Conservation (phyloP, 139 green algal genomes). For the Chlorella sorokiniana region DNA sequence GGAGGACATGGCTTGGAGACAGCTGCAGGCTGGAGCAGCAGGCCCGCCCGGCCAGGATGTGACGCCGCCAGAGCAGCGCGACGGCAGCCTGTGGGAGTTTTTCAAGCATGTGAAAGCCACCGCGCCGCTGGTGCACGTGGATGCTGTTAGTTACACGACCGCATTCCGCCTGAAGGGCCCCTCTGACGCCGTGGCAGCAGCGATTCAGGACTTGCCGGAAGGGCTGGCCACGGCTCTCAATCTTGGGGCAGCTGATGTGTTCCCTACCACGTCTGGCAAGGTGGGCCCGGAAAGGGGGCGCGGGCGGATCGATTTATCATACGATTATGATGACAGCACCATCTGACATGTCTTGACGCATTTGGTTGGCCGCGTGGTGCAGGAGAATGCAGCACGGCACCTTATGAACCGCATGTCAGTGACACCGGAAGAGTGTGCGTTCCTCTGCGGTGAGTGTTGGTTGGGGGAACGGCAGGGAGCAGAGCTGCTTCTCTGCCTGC, state of each 20-base stretch:
- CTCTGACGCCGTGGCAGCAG: slow-evolving; percentile 3
- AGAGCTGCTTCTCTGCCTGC: background rate
- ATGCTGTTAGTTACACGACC: slow-evolving; percentile 74
- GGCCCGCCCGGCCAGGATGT: slow-evolving; percentile 59
- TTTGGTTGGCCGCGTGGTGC: background rate
- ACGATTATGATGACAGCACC: background rate
- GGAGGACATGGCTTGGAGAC: slow-evolving; percentile 71
- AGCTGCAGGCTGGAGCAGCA: slow-evolving; percentile 34
- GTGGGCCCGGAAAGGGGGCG: background rate
- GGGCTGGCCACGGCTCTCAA: slow-evolving; percentile 64
- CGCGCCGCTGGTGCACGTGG: slow-evolving; percentile 53
- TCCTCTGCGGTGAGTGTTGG: slow-evolving; percentile 59
- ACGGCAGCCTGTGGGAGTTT: slow-evolving; percentile 73
- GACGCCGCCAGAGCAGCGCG: slow-evolving; percentile 48
- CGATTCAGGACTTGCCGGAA: background rate
- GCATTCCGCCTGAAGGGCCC: slow-evolving; percentile 55
- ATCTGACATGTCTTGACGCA: background rate
- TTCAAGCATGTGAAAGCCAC: slow-evolving; percentile 58
- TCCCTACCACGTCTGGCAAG: slow-evolving; percentile 74
- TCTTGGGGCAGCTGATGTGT: slow-evolving; percentile 74
- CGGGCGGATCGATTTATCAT: background rate
- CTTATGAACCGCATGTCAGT: slow-evolving; percentile 60
- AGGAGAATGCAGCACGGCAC: slow-evolving; percentile 56
- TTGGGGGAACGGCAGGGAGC: background rate
- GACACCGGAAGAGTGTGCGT: slow-evolving; percentile 25